Base-by-base conservation (phyloP, 2,329 filamentous ascomycete genomes). In the Fusarium marasasianum region DNA sequence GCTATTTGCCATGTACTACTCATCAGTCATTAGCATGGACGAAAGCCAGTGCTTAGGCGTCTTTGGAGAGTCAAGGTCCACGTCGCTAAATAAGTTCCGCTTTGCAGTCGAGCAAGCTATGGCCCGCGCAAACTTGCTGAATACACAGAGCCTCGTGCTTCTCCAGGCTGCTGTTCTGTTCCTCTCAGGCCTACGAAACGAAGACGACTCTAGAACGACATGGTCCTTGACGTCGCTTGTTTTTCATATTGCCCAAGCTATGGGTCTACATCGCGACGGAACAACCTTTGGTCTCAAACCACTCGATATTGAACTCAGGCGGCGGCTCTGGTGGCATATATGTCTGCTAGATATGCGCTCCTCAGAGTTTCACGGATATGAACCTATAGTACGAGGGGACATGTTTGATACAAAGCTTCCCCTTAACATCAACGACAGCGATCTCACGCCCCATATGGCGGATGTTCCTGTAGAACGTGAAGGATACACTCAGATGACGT, bases 321-420 rank as follows among this genome's bases (percentile, higher is more conserved):
- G 61, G 2, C 43, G 54, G 6, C 37, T 63, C 0, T 63, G 54
- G 61, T 63, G 61, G 61, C 61, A 63, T 8, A 48, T 63, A 1
- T 63, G 61, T 37, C 29, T 63, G 4, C 37, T 63, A 1, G 61
- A 63, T 1, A 63, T 63, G 61, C 29, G 54, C 1, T 63, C 61
- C 3, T 63, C 61, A 0, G 54, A 63, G 20, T 63, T 63, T 3
- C 61, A 63, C 1, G 61, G 61, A 1, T 63, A 63, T 17, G 43
- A 63, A 6, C 61, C 61, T 2, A 50, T 63, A 35, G 61, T 43
- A 6, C 35, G 56, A 2, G 54, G 1, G 0, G 35, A 45, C 20
- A 37, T 63, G 54, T 63, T 63, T 50, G 61, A 63, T 15, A 59
- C 53, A 9, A 59, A 59, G 5, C 20, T 58, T 48, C 60, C 60